A percentile compares a stretch with the other conserved stretches of the same genome.
These are phyloP conservation scores for Hyphopichia pseudoburtonii DNA, from an alignment of 1,139 yeast species.

Conservation along the genomic window DNA sequence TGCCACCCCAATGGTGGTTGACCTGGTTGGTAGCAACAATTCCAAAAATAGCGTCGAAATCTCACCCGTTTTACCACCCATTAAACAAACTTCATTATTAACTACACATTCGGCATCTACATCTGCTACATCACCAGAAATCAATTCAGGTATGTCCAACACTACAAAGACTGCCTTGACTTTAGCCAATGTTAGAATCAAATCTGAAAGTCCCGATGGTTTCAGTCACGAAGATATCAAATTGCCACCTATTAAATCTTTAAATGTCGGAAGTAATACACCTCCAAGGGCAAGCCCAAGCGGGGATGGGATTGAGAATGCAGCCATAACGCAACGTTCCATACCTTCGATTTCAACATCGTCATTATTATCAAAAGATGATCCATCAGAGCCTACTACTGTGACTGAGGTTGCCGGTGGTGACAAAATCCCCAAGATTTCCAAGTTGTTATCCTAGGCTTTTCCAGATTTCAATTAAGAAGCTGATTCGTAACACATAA, in stretches of 20 bases:
- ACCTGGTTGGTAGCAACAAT: neutral
- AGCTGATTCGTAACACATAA: too few relatives aligned
- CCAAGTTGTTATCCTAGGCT: conserved; percentile 30
- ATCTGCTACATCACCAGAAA: neutral
- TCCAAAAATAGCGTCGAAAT: conserved; percentile 2
- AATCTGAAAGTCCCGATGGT: conserved; percentile 14
- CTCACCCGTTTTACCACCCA: conserved; percentile 8
- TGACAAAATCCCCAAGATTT: conserved; percentile 32
- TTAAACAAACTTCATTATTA: neutral
- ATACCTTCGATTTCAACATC: too few relatives aligned
- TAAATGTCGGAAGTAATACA: conserved; percentile 7
- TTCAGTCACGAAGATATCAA: conserved; percentile 14
- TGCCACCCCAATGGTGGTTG: neutral
- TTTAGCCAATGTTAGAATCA: conserved; percentile 4
- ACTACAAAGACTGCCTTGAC: too few relatives aligned
- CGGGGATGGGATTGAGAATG: too few relatives aligned
- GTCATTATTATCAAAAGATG: too few relatives aligned
- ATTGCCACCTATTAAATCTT: conserved; percentile 24
- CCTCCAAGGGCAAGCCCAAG: too few relatives aligned
- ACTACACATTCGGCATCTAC: neutral
- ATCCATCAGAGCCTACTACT: too few relatives aligned
- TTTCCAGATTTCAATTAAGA: too few relatives aligned
- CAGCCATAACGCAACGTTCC: too few relatives aligned
- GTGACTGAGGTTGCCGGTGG: conserved; percentile 1
- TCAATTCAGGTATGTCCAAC: neutral